A percentile compares a stretch with the other conserved stretches of the same genome.
Evolutionary conservation across 345 rosid species (phyloP).

Genomic region (Camelina sativa): DNA sequence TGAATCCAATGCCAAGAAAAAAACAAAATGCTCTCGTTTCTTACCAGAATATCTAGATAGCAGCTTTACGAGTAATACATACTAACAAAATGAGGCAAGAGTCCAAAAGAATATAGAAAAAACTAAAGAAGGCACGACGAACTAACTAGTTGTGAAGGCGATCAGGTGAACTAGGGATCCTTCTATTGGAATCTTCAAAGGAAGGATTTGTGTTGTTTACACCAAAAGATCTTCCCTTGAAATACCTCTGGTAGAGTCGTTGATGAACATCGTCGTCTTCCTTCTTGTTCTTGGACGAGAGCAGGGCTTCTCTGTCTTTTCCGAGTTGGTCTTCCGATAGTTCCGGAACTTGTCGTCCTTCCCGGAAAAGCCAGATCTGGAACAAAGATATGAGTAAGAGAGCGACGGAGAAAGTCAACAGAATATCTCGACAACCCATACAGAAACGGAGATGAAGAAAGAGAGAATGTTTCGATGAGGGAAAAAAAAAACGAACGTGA

Average conservation of each 20-base stretch:
- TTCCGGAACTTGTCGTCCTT: conserved; percentile 20
- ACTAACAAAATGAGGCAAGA: conserved; percentile 4
- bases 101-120: background rate
- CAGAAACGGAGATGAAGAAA: background rate
- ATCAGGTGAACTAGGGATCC: conserved; percentile 85
- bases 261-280: conserved; percentile 32
- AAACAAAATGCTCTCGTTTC: conserved; percentile 22
- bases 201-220: conserved; percentile 36
- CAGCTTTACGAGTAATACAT: background rate
- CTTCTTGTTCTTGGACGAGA: conserved; percentile 22
- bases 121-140: background rate
- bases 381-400: conserved; percentile 36
- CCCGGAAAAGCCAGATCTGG: conserved; percentile 44
- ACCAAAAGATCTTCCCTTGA: conserved; percentile 51
- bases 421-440: conserved; percentile 41
- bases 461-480: conserved; percentile 14
- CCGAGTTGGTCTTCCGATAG: conserved; percentile 28
- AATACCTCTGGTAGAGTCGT: conserved; percentile 40
- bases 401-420: conserved; percentile 36
- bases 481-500: conserved; percentile 12
- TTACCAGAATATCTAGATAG: background rate
- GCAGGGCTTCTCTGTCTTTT: conserved; percentile 24
- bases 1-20: background rate
- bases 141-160: conserved; percentile 77
- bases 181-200: conserved; percentile 63